Percentiles rank a stretch among this genome's conserved stretches.
Evolutionary conservation across 1,284 basidiomycete genomes (phyloP).

Genomic region (Puccinia novopanici): DNA sequence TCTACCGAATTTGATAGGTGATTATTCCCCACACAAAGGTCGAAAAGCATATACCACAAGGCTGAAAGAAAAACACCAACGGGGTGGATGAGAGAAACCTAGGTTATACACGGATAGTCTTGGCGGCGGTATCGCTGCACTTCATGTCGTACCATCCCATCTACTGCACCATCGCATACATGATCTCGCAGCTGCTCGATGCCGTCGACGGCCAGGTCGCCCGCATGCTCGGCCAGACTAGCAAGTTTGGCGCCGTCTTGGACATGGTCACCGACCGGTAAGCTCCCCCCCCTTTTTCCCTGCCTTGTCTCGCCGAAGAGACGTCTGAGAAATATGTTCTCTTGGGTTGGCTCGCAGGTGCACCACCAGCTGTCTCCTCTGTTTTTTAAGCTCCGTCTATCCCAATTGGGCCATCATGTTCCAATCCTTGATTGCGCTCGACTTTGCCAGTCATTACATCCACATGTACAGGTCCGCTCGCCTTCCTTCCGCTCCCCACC

Average conservation of each 20-base stretch:
- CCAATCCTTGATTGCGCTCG: constrained; percentile 92
- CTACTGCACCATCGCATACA: constrained; percentile 85
- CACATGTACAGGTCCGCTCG: constrained; percentile 74
- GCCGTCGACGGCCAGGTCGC: constrained; percentile 94
- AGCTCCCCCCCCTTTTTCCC: neutral
- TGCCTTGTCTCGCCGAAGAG: neutral
- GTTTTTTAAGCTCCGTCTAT: constrained; percentile 88
- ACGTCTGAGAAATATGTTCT: neutral
- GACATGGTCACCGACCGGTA: constrained; percentile 99
- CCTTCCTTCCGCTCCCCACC: too few species aligned
- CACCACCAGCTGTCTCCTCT: constrained; percentile 91
- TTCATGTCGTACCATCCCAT: constrained; percentile 95
- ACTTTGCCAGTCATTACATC: constrained; percentile 99
- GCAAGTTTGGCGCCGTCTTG: constrained; percentile 94
- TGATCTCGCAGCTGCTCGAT: constrained; percentile 89
- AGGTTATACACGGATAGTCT: constrained; percentile 89
- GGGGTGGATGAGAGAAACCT: constrained; percentile 26
- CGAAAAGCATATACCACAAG: neutral
- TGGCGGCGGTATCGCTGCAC: constrained; percentile 84
- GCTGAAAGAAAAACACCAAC: neutral
- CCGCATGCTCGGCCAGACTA: constrained; percentile 82
- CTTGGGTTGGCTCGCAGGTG: constrained; percentile 66
- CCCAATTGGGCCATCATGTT: constrained; percentile 79
- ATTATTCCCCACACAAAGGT: constrained; percentile 55
- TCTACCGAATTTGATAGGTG: constrained; percentile 92